Conservation (phyloP, 176 grass and related monocot genomes). For the Hordeum vulgare region MorexV3_pseudomolecules_assembly NC_058519.1:644944449-644944948, state of each 20-base stretch:
- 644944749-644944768: background rate
- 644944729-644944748: too few relatives aligned
- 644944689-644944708: background rate
- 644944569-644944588: background rate
- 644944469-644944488: slow-evolving; percentile 31
- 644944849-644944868: background rate
- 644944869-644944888: too few relatives aligned
- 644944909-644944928: background rate
- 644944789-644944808: background rate
- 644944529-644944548: background rate
- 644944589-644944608: background rate
- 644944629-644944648: background rate
- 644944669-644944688: background rate
- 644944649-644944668: slow-evolving; percentile 16
- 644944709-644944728: background rate
- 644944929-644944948: too few relatives aligned
- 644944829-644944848: background rate
- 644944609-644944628: background rate
- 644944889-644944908: too few relatives aligned
- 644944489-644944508: background rate
- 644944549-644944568: background rate
- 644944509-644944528: background rate
- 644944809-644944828: background rate
- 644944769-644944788: background rate
- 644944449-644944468: slow-evolving; percentile 53